Conservation (phyloP, 108 stramenopile species). For the Fragilaria radians region DNA sequence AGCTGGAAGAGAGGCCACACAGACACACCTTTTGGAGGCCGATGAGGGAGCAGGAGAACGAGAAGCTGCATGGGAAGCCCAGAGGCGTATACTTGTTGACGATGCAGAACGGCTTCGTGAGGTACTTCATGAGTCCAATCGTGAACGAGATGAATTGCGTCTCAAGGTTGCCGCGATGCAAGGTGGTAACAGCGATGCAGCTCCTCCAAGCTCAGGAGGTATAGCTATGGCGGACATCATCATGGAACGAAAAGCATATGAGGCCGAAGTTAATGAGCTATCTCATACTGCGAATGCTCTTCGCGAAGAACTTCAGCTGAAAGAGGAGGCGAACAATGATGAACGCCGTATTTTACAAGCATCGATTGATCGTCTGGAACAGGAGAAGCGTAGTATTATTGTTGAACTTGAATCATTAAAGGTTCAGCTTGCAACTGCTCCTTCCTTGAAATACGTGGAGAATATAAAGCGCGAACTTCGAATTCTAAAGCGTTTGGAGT, state of each 20-base stretch:
- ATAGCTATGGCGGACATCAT: constrained; percentile 54
- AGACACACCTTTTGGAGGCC: constrained; percentile 63
- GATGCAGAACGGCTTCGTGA: constrained; percentile 76
- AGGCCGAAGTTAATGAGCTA: constrained; percentile 73
- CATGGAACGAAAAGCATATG: constrained; percentile 78
- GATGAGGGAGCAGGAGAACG: constrained; percentile 74
- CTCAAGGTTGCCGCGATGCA: constrained; percentile 57
- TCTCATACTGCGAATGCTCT: constrained; percentile 64
- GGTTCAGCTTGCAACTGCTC: constrained; percentile 54
- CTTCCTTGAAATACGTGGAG: constrained; percentile 58
- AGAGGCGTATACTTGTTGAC: constrained; percentile 72
- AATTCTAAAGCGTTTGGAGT: constrained; percentile 79
- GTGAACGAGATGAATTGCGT: constrained; percentile 71
- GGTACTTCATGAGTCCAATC: constrained; percentile 45
- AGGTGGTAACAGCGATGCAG: constrained; percentile 11
- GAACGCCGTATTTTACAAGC: constrained; percentile 30
- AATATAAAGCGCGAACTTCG: constrained; percentile 81
- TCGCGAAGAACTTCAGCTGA: constrained; percentile 57
- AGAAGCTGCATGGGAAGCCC: constrained; percentile 87
- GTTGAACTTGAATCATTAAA: constrained; percentile 39
- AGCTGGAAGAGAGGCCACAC: constrained; percentile 75
- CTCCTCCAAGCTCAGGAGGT: constrained; percentile 36
- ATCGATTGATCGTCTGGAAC: constrained; percentile 51
- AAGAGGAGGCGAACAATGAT: constrained; percentile 46
- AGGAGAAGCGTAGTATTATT: constrained; percentile 33